Base-by-base conservation (phyloP, 306 rosid genomes). In the Gastrolobium bilobum region DNA sequence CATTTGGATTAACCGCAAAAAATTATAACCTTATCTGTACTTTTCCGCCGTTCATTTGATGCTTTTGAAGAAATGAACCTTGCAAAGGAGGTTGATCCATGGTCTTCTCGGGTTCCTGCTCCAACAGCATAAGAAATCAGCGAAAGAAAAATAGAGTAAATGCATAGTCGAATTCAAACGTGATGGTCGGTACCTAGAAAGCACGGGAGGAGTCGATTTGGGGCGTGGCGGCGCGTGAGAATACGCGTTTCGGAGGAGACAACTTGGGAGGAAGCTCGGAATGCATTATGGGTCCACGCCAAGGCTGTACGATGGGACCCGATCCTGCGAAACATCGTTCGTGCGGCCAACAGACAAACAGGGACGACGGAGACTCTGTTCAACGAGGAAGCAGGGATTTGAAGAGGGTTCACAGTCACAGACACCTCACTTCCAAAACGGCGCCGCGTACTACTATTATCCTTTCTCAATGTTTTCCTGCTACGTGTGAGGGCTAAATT, bases 31-130 rank as follows among this genome's bases (percentile, higher is more conserved):
- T 90, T 81, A 35, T 86, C 81, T 60, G 78, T 2, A 31, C 0
- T 38, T 67, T 35, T 4, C 30, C 82, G 77, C 2, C 42, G 83
- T 77, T 86, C 66, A 47, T 79, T 44, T 42, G 91, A 86, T 73
- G 97, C 85, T 71, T 67, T 82, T 10, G 97, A 92, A 54, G 96
- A 92, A 72, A 87, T 48, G 42, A 83, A 59, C 71, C 91, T 85
- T 44, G 82, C 68, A 31, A 79, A 81, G 60, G 70, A 50, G 60
- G 38, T 83, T 67, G 82, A 73, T 52, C 81, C 83, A 52, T 63
- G 81, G 33, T 75, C 81, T 79, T 83, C 78, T 68, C 79, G 51
- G 70, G 69, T 44, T 57, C 70, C 62, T 20, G 62, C 59, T 48
- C 39, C 66, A 5, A 66, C 67, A 60, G 79, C 35, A 54, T 6